Base-by-base conservation (phyloP, 805 yeast genomes). In the Candida maris region DNA sequence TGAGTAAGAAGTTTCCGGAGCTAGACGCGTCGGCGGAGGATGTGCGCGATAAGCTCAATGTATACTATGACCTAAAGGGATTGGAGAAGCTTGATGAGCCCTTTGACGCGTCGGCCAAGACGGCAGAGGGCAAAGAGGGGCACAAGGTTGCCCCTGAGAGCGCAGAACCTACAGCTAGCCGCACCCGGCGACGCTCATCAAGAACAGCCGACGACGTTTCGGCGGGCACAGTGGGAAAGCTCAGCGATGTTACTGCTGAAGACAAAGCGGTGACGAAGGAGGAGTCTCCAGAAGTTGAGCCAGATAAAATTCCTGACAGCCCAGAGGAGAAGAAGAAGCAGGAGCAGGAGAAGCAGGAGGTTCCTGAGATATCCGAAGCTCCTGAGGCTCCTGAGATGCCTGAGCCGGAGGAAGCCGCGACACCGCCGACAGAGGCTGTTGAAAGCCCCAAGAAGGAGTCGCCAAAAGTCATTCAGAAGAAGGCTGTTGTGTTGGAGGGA, bases 31-130 rank as follows among this genome's bases (percentile, higher is more conserved):
- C 44, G 3, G 27, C 40, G 10, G 28, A 34, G 4, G 50, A 51
- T 3, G 35, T 59, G 6, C 33, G 42, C 13, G 20, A 25, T 7
- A 43, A 46, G 18, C 39, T 59, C 21, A 37, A 40, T 15, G 45
- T 50, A 26, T 57, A 45, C 34, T 59, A 59, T 34, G 57, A 59
- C 34, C 26, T 59, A 28, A 27, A 39, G 1, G 62, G 62, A 1
- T 30, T 59, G 3, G 51, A 46, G 15, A 35, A 41, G 13, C 29
- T 59, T 19, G 59, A 59, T 22, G 37, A 38, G 31, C 30, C 18
- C 17, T 36, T 26, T 19, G 39, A 21, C 3, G 42, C 17, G 16
- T 30, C 23, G 34, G 27, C 34, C 9, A 25, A 13, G 17, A 20
- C 9, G 10, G 30, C 12, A 16, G 30, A 23, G 19, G 28, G 15